A percentile compares a stretch with the other conserved stretches of the same genome.
phyloP scores from a whole-genome alignment of 2,329 filamentous ascomycete species.

The Orbilia blumenaviensis region DNA sequence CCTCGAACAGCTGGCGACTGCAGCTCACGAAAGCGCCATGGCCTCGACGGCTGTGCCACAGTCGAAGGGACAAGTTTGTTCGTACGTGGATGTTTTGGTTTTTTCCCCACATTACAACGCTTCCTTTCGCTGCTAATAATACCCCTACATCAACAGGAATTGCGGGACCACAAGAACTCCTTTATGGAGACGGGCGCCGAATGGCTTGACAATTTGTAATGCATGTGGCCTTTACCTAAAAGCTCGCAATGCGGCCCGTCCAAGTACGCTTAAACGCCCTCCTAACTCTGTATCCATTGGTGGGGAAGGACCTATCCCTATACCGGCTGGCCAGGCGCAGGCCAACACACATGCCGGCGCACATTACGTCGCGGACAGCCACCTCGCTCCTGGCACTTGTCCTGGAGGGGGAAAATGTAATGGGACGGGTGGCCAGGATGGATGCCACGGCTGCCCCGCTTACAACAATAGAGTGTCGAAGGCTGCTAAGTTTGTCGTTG shows the following conservation, averaged over 20 bases:
- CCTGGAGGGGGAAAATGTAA: conserved; percentile 95
- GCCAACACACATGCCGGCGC: conserved; percentile 63
- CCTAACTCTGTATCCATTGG: conserved; percentile 60
- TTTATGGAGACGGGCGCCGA: conserved; percentile 90
- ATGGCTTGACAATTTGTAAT: conserved; percentile 95
- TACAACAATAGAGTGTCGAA: conserved; percentile 98
- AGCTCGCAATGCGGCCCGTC: conserved; percentile 87
- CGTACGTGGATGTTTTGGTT: conserved; percentile 31
- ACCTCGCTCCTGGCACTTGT: conserved; percentile 83
- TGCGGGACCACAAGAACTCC: conserved; percentile 94
- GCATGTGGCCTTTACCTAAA: conserved; percentile 95
- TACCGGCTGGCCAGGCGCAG: conserved; percentile 59
- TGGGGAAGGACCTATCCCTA: conserved; percentile 56
- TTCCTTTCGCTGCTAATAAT: conserved; percentile 34
- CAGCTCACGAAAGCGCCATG: conserved; percentile 50
- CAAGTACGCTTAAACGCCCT: conserved; percentile 86
- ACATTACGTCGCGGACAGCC: conserved; percentile 80
- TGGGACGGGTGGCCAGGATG: conserved; percentile 92
- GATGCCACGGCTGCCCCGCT: conserved; percentile 93
- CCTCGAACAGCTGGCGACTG: conserved; percentile 46
- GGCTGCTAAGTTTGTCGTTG: conserved; percentile 74
- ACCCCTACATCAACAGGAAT: conserved; percentile 70
- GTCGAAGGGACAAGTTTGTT: conserved; percentile 46
- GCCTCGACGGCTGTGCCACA: conserved; percentile 38
- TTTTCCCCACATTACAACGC: not conserved